phyloP scores from a whole-genome alignment of 208 protist genomes.

The Trypanosoma brucei region DNA sequence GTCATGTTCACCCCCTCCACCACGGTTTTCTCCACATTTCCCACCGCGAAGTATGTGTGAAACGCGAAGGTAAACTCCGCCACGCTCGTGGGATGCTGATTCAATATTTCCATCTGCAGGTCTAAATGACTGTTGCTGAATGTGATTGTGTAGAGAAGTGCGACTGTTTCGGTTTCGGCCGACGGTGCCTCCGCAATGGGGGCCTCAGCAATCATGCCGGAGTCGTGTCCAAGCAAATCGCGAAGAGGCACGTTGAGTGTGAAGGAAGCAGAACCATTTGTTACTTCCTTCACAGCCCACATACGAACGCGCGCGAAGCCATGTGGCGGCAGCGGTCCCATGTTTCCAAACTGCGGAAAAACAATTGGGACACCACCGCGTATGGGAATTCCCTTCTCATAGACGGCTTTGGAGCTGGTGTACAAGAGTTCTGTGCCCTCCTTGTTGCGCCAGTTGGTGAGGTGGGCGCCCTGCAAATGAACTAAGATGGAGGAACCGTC shows the following conservation, averaged over 20 bases:
- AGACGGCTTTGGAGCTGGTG: constrained; percentile 75
- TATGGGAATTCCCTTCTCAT: constrained; percentile 58
- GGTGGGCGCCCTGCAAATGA: constrained; percentile 82
- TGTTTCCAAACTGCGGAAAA: constrained; percentile 84
- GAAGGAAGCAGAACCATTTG: constrained; percentile 17
- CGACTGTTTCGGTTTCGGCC: not conserved
- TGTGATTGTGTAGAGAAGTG: constrained; percentile 58
- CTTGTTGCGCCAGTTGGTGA: constrained; percentile 69
- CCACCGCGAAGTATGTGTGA: constrained; percentile 84
- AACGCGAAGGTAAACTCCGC: constrained; percentile 75
- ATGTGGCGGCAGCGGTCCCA: constrained; percentile 63
- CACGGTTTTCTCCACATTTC: constrained; percentile 41
- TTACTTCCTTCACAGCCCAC: constrained; percentile 18
- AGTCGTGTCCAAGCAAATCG: not conserved
- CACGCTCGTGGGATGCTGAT: constrained; percentile 32
- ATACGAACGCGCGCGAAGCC: constrained; percentile 63
- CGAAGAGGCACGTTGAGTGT: constrained; percentile 5
- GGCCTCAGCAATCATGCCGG: not conserved
- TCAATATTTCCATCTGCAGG: constrained; percentile 63
- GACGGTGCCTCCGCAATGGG: not conserved
- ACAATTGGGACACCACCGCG: constrained; percentile 87
- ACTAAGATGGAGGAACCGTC: constrained; percentile 78
- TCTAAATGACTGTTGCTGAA: constrained; percentile 58
- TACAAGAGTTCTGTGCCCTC: constrained; percentile 72
- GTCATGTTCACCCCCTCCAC: constrained; percentile 69